phyloP scores from a whole-genome alignment of 2,329 filamentous ascomycete species.

The Calycina herbarum region DNA sequence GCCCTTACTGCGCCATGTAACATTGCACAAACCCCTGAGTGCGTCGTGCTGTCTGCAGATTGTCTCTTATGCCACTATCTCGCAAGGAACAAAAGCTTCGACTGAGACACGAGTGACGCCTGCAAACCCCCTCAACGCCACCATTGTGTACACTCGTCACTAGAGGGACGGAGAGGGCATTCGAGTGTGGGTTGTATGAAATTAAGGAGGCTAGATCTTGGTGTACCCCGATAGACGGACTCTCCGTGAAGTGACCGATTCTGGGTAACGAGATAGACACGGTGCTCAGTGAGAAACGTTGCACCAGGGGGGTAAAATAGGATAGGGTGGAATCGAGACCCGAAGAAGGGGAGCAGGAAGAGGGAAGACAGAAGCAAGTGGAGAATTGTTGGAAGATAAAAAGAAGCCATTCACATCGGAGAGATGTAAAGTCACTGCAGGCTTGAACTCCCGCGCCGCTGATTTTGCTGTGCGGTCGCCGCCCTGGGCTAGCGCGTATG shows the following conservation, averaged over 20 bases:
- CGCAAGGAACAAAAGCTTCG: neutral
- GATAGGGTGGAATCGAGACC: neutral
- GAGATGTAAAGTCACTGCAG: neutral
- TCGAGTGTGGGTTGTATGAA: neutral
- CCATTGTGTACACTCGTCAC: neutral
- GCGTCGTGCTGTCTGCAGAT: neutral
- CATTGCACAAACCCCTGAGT: neutral
- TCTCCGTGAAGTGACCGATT: neutral
- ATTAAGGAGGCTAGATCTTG: neutral
- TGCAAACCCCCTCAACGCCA: neutral
- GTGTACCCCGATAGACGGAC: neutral
- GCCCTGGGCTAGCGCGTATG: neutral
- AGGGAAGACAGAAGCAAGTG: neutral
- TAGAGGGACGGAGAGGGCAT: neutral
- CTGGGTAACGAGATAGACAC: neutral
- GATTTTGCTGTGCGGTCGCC: neutral
- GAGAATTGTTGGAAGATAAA: constrained; percentile 1
- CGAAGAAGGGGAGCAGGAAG: neutral
- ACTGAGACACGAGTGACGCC: neutral
- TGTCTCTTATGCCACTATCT: neutral
- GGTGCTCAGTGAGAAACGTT: neutral
- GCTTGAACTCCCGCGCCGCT: neutral
- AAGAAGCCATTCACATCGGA: constrained; percentile 4
- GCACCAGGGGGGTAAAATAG: neutral
- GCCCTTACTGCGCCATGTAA: neutral